Conservation (phyloP, 495 filamentous ascomycete genomes). For the Tuber aestivum region DNA sequence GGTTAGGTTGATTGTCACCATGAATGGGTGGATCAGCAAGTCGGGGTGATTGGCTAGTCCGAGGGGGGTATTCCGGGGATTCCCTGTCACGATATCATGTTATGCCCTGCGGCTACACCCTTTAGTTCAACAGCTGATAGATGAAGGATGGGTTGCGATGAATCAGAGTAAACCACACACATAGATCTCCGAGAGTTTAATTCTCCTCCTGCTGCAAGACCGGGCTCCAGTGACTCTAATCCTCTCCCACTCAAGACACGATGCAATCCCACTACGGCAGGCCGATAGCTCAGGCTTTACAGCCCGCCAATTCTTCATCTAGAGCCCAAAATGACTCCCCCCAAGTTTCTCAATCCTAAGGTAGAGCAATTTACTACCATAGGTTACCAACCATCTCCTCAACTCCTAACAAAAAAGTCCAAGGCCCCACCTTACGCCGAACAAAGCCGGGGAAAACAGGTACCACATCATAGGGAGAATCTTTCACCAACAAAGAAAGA, state of each 20-base stretch:
- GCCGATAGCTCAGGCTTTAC: neutral
- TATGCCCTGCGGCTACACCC: neutral
- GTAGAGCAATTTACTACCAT: too few species aligned
- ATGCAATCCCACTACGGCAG: neutral
- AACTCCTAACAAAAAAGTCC: too few species aligned
- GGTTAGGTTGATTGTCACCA: conserved; percentile 77
- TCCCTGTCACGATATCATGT: neutral
- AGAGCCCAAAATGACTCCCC: neutral
- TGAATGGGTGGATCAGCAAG: conserved; percentile 56
- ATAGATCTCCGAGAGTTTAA: neutral
- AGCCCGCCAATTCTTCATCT: neutral
- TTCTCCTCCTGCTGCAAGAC: neutral
- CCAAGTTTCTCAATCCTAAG: neutral
- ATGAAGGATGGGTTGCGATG: neutral
- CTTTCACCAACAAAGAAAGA: too few species aligned
- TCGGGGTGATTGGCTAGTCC: neutral
- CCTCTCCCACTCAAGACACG: neutral
- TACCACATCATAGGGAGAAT: too few species aligned
- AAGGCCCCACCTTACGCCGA: too few species aligned
- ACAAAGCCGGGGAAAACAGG: too few species aligned
- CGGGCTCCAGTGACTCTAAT: neutral
- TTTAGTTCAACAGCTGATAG: neutral
- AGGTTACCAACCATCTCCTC: too few species aligned
- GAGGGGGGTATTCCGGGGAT: neutral
- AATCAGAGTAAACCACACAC: neutral